Base-by-base conservation (phyloP, 192 early-diverging fungal species). In the Martensiomyces pterosporus region DNA sequence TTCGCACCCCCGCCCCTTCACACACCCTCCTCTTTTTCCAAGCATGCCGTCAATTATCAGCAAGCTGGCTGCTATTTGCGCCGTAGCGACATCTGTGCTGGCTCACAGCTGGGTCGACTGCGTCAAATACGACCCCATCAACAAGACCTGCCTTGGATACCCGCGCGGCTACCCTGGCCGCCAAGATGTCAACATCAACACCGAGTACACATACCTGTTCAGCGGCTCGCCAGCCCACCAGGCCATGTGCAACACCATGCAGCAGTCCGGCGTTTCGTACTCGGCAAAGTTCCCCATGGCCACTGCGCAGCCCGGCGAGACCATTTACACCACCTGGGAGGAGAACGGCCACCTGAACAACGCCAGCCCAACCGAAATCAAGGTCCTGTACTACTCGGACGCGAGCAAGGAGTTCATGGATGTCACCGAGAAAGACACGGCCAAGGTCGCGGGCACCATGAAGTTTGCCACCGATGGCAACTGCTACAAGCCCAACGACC, bases 61-160 rank as follows among this genome's bases (percentile, higher is more conserved):
- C 25, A 43, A 24, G 15, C 34, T 35, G 10, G 40, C 34, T 21
- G 52, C 47, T 10, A 16, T 40, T 2, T 49, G 41, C 24, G 27
- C 24, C 14, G 47, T 36, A 12, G 48, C 55, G 34, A 27, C 65
- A 6, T 50, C 62, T 50, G 68, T 76, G 60, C 57, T 68, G 52
- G 79, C 70, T 42, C 81, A 82, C 65, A 77, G 74, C 26, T 82
- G 81, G 81, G 53, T 80, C 13, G 81, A 82, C 52, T 82, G 79
- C 22, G 53, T 67, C 41, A 77, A 79, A 33, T 79, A 61, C 39
- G 77, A 77, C 39, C 70, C 70, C 0, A 21, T 41, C 16, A 67
- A 58, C 23, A 41, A 64, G 9, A 15, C 36, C 2, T 80, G 80
- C 35, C 50, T 59, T 19, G 82, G 78, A 3, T 84, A 72, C 27